A percentile compares a stretch with the other conserved stretches of the same genome.
Evolutionary conservation across 2,329 filamentous ascomycete genomes (phyloP).

Genomic region (Pestalotiopsis sp.): DNA sequence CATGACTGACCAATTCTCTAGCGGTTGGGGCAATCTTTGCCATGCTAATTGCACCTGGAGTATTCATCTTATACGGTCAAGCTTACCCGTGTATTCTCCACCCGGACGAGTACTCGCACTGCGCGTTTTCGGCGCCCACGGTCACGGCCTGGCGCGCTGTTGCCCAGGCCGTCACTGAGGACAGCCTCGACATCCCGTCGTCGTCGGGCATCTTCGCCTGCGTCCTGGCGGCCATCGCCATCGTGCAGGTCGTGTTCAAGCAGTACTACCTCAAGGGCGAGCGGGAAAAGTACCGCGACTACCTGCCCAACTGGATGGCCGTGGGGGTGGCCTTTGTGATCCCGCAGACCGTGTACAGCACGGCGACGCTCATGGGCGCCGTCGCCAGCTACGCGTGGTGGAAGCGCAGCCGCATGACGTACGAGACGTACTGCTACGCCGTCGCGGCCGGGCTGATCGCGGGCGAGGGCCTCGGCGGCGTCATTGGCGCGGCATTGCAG

Average conservation of each 20-base stretch:
- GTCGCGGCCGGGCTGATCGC: conserved; percentile 64
- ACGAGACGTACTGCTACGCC: conserved; percentile 62
- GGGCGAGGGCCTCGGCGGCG: conserved; percentile 52
- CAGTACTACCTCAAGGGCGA: conserved; percentile 52
- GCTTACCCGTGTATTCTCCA: conserved; percentile 67
- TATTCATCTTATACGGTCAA: conserved; percentile 69
- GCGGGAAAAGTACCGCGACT: conserved; percentile 56
- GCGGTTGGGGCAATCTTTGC: conserved; percentile 63
- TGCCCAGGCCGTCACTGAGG: conserved; percentile 62
- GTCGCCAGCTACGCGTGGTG: conserved; percentile 55
- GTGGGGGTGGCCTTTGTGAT: conserved; percentile 62
- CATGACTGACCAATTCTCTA: too few species aligned
- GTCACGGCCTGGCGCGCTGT: conserved; percentile 70
- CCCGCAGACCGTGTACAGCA: conserved; percentile 58
- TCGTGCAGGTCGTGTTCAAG: conserved; percentile 48
- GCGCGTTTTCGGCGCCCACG: conserved; percentile 67
- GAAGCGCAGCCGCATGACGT: conserved; percentile 52
- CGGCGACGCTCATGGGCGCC: conserved; percentile 61
- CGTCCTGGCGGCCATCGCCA: conserved; percentile 54
- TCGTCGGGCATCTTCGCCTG: conserved; percentile 61
- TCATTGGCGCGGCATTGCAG: conserved; percentile 31
- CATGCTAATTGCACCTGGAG: conserved; percentile 67
- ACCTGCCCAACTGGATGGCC: conserved; percentile 65
- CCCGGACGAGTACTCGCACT: conserved; percentile 33
- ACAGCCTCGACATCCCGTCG: conserved; percentile 55